Evolutionary conservation across 306 rosid genomes (phyloP).

Genomic region (Arachis hypogaea): DNA sequence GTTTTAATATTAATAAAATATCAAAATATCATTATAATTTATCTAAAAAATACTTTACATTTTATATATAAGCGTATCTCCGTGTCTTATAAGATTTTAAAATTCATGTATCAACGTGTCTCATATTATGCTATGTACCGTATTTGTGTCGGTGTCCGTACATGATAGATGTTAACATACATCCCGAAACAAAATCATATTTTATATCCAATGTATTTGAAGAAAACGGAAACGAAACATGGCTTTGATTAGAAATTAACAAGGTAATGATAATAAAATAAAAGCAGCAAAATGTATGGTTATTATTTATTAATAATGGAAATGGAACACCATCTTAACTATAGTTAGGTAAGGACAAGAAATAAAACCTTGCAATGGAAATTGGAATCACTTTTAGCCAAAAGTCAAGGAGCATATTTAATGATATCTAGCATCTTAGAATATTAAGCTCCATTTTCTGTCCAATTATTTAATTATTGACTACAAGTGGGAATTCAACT

Average conservation of each 20-base stretch:
- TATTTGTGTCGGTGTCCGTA: too few relatives aligned
- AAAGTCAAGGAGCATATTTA: conserved; percentile 36
- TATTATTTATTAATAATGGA: conserved; percentile 26
- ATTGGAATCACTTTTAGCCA: conserved; percentile 20
- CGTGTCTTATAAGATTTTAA: too few relatives aligned
- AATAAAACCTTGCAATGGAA: neutral
- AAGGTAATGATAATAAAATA: neutral
- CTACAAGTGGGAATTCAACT: conserved; percentile 40
- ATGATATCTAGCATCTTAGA: conserved; percentile 28
- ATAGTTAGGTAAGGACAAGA: conserved; percentile 35
- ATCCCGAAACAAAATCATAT: too few relatives aligned
- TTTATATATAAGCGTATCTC: too few relatives aligned
- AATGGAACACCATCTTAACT: conserved; percentile 18
- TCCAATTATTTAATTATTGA: conserved; percentile 37
- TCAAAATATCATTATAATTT: too few relatives aligned
- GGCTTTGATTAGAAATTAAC: conserved; percentile 9
- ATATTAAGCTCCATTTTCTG: conserved; percentile 4
- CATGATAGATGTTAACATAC: too few relatives aligned
- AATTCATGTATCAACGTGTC: too few relatives aligned
- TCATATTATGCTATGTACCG: too few relatives aligned
- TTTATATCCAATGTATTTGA: conserved; percentile 30
- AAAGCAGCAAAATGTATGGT: conserved; percentile 32
- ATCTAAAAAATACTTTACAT: too few relatives aligned
- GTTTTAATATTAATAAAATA: too few relatives aligned
- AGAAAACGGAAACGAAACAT: conserved; percentile 21